phyloP scores from a whole-genome alignment of 306 rosid species.

The Phaseolus lunatus region DNA sequence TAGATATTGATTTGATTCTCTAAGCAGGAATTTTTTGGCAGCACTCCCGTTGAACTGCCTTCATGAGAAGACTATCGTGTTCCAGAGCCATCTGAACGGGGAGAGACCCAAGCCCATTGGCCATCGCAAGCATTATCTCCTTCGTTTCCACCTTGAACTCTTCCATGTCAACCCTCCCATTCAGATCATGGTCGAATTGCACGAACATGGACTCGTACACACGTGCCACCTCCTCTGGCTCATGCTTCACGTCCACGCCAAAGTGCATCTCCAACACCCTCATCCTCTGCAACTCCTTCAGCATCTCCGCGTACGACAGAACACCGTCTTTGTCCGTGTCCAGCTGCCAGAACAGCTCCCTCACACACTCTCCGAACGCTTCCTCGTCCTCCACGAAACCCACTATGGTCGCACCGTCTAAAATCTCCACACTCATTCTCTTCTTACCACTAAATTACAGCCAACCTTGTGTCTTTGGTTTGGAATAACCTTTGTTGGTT shows the following conservation, averaged over 20 bases:
- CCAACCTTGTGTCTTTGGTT: too few species aligned
- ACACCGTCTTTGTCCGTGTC: constrained; percentile 57
- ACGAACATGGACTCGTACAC: constrained; percentile 56
- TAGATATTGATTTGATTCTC: not conserved
- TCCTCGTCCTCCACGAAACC: constrained; percentile 66
- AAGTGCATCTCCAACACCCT: constrained; percentile 67
- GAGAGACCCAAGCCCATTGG: constrained; percentile 55
- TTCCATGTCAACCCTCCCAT: constrained; percentile 55
- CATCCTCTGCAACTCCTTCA: constrained; percentile 63
- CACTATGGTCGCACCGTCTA: constrained; percentile 61
- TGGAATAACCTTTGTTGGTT: not conserved
- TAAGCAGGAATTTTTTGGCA: constrained; percentile 27
- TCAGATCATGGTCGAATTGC: constrained; percentile 61
- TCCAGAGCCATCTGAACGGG: constrained; percentile 65
- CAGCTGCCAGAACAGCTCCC: constrained; percentile 53
- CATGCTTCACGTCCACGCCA: constrained; percentile 60
- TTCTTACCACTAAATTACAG: too few species aligned
- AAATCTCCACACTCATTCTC: constrained; percentile 63
- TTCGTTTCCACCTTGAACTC: constrained; percentile 65
- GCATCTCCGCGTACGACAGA: constrained; percentile 64
- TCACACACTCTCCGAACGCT: constrained; percentile 45
- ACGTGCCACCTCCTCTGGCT: constrained; percentile 50
- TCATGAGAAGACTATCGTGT: constrained; percentile 56
- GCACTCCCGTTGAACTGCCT: constrained; percentile 56
- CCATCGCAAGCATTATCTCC: constrained; percentile 68